Percentiles rank a stretch among this genome's conserved stretches.
Conservation (phyloP, 2,329 filamentous ascomycete genomes). For the Colletotrichum eremochloae region DNA sequence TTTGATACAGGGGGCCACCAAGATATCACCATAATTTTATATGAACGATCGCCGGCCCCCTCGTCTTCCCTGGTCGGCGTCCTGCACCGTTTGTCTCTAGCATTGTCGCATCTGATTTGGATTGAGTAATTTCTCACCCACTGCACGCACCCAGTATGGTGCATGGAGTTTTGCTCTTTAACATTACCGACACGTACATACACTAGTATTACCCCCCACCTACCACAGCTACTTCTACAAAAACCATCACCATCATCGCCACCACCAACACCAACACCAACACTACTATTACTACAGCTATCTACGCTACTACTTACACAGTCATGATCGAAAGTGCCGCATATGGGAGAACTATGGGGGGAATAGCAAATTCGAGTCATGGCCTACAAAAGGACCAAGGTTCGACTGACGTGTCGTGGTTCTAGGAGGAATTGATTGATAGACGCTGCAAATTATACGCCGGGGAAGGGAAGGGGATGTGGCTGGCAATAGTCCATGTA, state of each 20-base stretch:
- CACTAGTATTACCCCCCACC: background rate
- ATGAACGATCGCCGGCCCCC: conserved; percentile 29
- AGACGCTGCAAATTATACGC: background rate
- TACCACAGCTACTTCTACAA: background rate
- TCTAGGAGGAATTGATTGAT: background rate
- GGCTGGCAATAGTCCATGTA: background rate
- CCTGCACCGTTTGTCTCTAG: conserved; percentile 8
- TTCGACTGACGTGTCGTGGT: background rate
- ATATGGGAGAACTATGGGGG: background rate
- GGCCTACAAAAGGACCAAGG: background rate
- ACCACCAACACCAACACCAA: background rate
- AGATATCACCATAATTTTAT: conserved; percentile 34
- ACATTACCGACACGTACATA: background rate
- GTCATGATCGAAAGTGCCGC: background rate
- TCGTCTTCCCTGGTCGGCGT: background rate
- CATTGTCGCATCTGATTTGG: conserved; percentile 10
- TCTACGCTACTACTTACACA: background rate
- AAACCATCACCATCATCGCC: background rate
- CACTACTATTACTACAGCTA: background rate
- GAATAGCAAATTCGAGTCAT: no score
- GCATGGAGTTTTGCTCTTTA: conserved; percentile 34
- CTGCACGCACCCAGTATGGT: background rate
- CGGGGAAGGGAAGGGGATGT: background rate
- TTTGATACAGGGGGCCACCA: conserved; percentile 27
- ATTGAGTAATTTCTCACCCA: conserved; percentile 14